A percentile compares a stretch with the other conserved stretches of the same genome.
phyloP scores from a whole-genome alignment of 257 asterid species.

The Sherardia arvensis region DNA sequence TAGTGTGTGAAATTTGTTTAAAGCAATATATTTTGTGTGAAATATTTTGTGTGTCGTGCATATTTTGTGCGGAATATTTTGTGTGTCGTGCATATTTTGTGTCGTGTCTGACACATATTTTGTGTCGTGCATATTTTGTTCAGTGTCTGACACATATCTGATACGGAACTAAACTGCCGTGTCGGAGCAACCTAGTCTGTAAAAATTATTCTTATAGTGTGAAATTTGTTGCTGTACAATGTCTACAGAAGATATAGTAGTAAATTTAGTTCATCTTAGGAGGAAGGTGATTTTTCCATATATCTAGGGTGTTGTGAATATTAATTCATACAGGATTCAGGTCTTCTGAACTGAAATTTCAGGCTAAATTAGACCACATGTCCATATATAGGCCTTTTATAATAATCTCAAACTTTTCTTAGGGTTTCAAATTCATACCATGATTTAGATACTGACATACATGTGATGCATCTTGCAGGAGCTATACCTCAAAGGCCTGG shows the following conservation, averaged over 20 bases:
- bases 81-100: no score
- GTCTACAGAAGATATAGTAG: neutral
- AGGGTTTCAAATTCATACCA: neutral
- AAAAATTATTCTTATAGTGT: no score
- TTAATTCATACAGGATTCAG: neutral
- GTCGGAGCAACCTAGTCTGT: no score
- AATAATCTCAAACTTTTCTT: neutral
- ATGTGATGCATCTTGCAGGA: constrained; percentile 41
- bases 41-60: no score
- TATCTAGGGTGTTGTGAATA: neutral
- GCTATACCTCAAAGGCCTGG: constrained; percentile 69
- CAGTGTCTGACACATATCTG: no score
- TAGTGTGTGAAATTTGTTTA: no score
- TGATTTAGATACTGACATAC: neutral
- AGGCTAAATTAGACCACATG: no score
- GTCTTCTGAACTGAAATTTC: neutral
- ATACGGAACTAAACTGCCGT: no score
- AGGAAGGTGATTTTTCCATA: neutral
- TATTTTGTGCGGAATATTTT: no score
- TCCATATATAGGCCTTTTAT: neutral
- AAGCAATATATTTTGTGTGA: no score
- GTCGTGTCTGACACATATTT: no score
- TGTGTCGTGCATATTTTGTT: no score
- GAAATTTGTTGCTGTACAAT: neutral
- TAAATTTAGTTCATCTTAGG: neutral